Percentiles rank a stretch among this genome's conserved stretches.
Evolutionary conservation across 129 eudicot genomes (phyloP).

Genomic region (Mikania micrantha): DNA sequence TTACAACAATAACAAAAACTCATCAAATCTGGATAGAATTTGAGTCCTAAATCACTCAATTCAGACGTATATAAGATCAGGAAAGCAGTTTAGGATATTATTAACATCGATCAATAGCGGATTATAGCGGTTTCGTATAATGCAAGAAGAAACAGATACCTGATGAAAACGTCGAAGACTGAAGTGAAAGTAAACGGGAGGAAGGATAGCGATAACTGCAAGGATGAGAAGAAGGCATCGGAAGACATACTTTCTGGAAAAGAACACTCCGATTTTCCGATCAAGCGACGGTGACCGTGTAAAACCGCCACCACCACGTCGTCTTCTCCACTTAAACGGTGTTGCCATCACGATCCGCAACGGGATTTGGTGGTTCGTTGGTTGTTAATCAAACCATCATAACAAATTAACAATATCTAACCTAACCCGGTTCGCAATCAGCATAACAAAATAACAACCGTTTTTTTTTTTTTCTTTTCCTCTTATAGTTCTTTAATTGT

Average conservation of each 20-base stretch:
- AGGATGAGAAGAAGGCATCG: constrained; percentile 43
- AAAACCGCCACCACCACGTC: constrained; percentile 11
- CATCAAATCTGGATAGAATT: background rate
- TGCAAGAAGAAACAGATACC: constrained; percentile 28
- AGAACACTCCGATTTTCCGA: constrained; percentile 23
- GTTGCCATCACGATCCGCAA: constrained; percentile 18
- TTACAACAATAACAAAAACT: background rate
- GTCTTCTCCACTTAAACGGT: constrained; percentile 23
- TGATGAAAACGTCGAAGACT: constrained; percentile 58
- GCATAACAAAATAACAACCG: too few species aligned
- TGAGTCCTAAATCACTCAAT: background rate
- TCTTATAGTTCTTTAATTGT: too few species aligned
- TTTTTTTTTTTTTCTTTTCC: too few species aligned
- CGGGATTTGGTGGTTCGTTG: background rate
- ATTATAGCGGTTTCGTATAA: background rate
- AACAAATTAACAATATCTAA: background rate
- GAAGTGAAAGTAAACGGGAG: constrained; percentile 83
- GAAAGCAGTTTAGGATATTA: background rate
- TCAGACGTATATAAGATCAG: constrained; percentile 4
- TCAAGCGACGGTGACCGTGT: constrained; percentile 18
- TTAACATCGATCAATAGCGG: background rate
- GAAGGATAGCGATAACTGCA: constrained; percentile 58
- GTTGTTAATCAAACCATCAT: background rate
- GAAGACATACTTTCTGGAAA: constrained; percentile 35
- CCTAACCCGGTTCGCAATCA: background rate